phyloP scores from a whole-genome alignment of 306 rosid species.

The Corylus avellana region DNA sequence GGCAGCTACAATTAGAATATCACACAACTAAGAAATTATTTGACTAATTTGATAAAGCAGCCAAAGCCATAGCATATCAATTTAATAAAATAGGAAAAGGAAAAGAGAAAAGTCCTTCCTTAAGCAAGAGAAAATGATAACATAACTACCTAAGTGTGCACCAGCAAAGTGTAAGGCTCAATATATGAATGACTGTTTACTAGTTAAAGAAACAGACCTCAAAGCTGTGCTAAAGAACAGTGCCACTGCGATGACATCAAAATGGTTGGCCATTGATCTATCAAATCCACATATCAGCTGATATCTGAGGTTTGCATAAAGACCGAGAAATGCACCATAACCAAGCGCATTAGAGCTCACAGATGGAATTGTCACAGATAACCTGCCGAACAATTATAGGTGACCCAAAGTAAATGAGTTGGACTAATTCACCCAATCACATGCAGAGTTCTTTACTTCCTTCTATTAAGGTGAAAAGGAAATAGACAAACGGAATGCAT shows the following conservation, averaged over 20 bases:
- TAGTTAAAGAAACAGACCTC: conserved; percentile 50
- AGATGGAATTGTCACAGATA: conserved; percentile 87
- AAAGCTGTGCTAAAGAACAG: conserved; percentile 80
- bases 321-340: conserved; percentile 96
- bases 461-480: conserved; percentile 7
- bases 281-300: conserved; percentile 93
- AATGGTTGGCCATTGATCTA: conserved; percentile 74
- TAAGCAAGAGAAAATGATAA: background rate
- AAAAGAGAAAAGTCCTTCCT: background rate
- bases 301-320: conserved; percentile 91
- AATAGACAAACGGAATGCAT: conserved; percentile 11
- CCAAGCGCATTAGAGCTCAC: conserved; percentile 86
- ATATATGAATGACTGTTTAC: conserved; percentile 7
- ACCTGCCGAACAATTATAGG: conserved; percentile 47
- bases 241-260: conserved; percentile 95
- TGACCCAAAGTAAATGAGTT: conserved; percentile 9
- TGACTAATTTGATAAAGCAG: background rate
- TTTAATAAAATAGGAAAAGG: background rate
- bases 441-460: conserved; percentile 3
- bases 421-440: conserved; percentile 19
- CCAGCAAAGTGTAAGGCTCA: background rate
- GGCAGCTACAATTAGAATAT: background rate
- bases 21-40: background rate
- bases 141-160: background rate
- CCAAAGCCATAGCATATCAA: background rate